Conservation (phyloP, 2,329 filamentous ascomycete genomes). For the Colletotrichum horii region DNA sequence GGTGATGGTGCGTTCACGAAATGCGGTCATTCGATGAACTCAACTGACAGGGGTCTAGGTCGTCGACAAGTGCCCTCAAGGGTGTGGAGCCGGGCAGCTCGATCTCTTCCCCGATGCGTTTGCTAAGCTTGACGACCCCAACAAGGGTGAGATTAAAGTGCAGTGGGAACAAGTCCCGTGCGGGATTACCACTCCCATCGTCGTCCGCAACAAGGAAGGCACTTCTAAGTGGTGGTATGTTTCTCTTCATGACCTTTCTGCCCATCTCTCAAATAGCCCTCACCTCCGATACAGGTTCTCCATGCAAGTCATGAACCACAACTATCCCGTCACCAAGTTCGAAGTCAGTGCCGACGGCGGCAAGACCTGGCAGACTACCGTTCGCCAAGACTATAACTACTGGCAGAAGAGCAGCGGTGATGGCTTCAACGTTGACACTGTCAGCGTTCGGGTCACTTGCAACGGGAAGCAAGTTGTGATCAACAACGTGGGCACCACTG, state of each 20-base stretch:
- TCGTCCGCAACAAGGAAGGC: slow-evolving; percentile 58
- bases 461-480: slow-evolving; percentile 25
- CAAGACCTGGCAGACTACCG: slow-evolving; percentile 59
- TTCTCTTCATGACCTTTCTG: background rate
- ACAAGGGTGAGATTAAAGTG: slow-evolving; percentile 53
- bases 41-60: slow-evolving; percentile 37
- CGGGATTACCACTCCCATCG: slow-evolving; percentile 52
- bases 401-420: slow-evolving; percentile 25
- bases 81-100: slow-evolving; percentile 56
- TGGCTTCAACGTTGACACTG: slow-evolving; percentile 23
- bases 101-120: slow-evolving; percentile 61
- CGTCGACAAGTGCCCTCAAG: slow-evolving; percentile 60
- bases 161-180: slow-evolving; percentile 56
- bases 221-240: slow-evolving; percentile 36
- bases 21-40: background rate
- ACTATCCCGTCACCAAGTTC: slow-evolving; percentile 57
- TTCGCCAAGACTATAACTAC: slow-evolving; percentile 50
- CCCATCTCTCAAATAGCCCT: slow-evolving; percentile 31
- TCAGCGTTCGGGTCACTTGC: slow-evolving; percentile 24
- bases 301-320: slow-evolving; percentile 66
- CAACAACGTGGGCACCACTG: slow-evolving; percentile 19
- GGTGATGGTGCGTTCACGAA: background rate
- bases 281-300: slow-evolving; percentile 43
- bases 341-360: slow-evolving; percentile 67
- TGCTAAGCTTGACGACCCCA: slow-evolving; percentile 45